Percentiles rank a stretch among this genome's conserved stretches.
Evolutionary conservation across 2,329 filamentous ascomycete species (phyloP).

Genomic region (Alternaria panax): DNA sequence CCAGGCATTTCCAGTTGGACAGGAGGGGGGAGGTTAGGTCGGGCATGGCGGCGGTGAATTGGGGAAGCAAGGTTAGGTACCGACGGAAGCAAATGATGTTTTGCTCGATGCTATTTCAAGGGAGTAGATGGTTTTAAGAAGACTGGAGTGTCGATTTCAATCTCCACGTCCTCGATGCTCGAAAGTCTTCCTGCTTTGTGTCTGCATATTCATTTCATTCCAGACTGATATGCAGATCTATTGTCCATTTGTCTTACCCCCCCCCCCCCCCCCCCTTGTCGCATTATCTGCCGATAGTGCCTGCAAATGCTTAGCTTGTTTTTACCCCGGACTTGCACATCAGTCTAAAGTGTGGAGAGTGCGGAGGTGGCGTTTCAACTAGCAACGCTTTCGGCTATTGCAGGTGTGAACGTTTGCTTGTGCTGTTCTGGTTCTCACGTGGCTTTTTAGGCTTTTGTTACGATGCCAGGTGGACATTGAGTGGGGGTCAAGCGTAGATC

Average conservation of each 20-base stretch:
- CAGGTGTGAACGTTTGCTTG: background rate
- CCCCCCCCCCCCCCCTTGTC: conserved; percentile 10
- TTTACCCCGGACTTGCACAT: conserved; percentile 23
- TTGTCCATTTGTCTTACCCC: background rate
- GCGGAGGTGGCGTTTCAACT: conserved; percentile 22
- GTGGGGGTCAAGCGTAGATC: background rate
- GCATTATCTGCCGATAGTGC: conserved; percentile 33
- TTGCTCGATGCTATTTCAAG: background rate
- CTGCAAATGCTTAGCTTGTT: conserved; percentile 19
- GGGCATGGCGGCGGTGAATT: conserved; percentile 28
- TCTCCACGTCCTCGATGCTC: no score
- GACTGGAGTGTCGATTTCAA: background rate
- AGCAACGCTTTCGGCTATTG: background rate
- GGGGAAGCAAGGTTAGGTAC: no score
- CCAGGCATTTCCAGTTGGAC: conserved; percentile 57
- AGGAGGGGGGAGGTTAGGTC: conserved; percentile 40
- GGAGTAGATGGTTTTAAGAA: background rate
- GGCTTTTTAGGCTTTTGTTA: background rate
- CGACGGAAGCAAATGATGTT: background rate
- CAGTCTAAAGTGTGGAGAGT: conserved; percentile 29
- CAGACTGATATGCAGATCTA: conserved; percentile 19
- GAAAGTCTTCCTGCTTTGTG: background rate
- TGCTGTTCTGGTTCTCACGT: conserved; percentile 4
- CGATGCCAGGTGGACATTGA: background rate
- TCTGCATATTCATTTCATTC: background rate